Evolutionary conservation across 164 flowering plant genomes (phyloP).

Genomic region (Macadamia integrifolia): DNA sequence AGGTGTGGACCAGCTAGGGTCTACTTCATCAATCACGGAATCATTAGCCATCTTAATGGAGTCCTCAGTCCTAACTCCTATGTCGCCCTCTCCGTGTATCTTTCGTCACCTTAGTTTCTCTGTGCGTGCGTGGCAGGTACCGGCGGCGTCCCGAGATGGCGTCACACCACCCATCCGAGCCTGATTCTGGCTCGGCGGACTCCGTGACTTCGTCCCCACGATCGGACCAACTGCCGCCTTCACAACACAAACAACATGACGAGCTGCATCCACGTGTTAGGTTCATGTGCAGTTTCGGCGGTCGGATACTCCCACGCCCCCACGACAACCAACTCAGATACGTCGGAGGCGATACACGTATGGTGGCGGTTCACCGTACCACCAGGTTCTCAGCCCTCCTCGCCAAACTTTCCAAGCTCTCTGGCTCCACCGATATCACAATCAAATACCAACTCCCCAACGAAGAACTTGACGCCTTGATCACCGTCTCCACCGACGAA

Average conservation of each 20-base stretch:
- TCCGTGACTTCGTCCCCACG: constrained; percentile 47
- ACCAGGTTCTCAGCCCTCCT: constrained; percentile 46
- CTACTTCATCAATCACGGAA: too few species aligned
- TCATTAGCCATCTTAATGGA: too few species aligned
- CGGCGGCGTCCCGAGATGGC: constrained; percentile 16
- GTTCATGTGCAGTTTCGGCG: constrained; percentile 96
- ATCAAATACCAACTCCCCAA: constrained; percentile 95
- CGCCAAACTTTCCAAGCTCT: constrained; percentile 55
- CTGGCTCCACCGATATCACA: constrained; percentile 34
- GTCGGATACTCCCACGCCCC: constrained; percentile 88
- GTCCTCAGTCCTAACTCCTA: too few species aligned
- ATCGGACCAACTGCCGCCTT: constrained; percentile 15
- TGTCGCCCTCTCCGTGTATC: too few species aligned
- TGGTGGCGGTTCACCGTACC: constrained; percentile 63
- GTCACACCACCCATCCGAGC: constrained; percentile 35
- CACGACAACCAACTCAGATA: constrained; percentile 95
- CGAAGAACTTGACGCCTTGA: constrained; percentile 86
- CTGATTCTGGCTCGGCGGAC: constrained; percentile 34
- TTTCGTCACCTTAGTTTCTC: too few species aligned
- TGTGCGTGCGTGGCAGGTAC: too few species aligned
- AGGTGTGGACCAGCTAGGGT: too few species aligned
- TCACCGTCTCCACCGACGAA: constrained; percentile 82
- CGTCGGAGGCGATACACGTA: constrained; percentile 94
- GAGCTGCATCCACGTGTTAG: constrained; percentile 45
- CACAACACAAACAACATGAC: constrained; percentile 6